phyloP scores from a whole-genome alignment of 2,329 filamentous ascomycete genomes.

The Apiospora hydei region DNA sequence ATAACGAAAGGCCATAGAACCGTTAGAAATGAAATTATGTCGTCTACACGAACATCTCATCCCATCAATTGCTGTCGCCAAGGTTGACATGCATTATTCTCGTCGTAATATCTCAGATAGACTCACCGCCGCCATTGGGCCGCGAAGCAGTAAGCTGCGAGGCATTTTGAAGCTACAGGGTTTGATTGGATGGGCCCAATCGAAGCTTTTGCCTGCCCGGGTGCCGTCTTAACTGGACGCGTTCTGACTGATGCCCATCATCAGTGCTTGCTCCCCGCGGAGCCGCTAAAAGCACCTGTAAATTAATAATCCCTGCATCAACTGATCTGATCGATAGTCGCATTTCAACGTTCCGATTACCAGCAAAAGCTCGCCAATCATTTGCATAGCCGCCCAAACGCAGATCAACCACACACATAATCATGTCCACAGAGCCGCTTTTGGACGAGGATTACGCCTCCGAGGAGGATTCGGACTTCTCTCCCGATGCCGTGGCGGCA shows the following conservation, averaged over 20 bases:
- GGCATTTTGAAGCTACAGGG: not conserved
- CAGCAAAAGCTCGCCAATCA: not conserved
- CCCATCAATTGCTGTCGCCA: not conserved
- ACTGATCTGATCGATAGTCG: not conserved
- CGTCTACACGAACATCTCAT: not conserved
- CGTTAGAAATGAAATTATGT: slow-evolving; percentile 9
- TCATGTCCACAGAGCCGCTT: slow-evolving; percentile 52
- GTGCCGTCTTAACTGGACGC: not conserved
- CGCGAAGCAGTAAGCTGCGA: not conserved
- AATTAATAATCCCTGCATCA: not conserved
- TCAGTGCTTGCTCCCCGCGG: not conserved
- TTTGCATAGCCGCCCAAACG: not conserved
- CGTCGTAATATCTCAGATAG: not conserved
- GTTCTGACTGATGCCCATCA: not conserved
- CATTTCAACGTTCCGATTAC: slow-evolving; percentile 13
- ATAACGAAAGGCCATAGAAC: slow-evolving; percentile 13
- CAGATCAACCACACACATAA: slow-evolving; percentile 26
- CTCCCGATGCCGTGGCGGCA: slow-evolving; percentile 60
- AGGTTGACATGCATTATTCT: not conserved
- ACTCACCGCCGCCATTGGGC: not conserved
- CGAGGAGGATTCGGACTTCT: slow-evolving; percentile 77
- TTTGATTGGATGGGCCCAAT: not conserved
- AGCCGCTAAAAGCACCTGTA: slow-evolving; percentile 5
- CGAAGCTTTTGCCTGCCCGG: not conserved
- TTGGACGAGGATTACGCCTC: slow-evolving; percentile 67